These are phyloP conservation scores for Pseudopithomyces chartarum DNA, from an alignment of 2,329 filamentous ascomycete species.

Conservation along the genomic window DNA sequence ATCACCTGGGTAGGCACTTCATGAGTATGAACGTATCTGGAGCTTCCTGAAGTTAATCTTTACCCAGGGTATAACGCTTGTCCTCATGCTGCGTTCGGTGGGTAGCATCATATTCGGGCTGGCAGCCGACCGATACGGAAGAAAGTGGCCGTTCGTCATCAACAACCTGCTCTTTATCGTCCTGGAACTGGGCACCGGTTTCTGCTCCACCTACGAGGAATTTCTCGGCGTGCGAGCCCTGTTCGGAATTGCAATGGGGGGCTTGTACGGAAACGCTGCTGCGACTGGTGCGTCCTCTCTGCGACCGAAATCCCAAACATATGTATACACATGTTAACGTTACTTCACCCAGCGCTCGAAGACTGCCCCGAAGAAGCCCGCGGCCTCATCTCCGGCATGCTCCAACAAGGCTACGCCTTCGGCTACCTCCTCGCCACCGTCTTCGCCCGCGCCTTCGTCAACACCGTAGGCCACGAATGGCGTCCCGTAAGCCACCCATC, in stretches of 20 bases:
- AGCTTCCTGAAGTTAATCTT: not conserved
- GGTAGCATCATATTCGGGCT: constrained; percentile 63
- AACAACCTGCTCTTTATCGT: constrained; percentile 67
- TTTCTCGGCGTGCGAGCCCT: constrained; percentile 65
- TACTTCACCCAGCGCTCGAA: constrained; percentile 55
- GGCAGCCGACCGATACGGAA: constrained; percentile 58
- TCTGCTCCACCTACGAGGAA: constrained; percentile 61
- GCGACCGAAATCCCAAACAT: too few species aligned
- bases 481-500: constrained; percentile 56
- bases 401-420: constrained; percentile 68
- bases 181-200: constrained; percentile 65
- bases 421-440: constrained; percentile 66
- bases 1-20: constrained; percentile 57
- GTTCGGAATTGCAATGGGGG: constrained; percentile 69
- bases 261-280: constrained; percentile 65
- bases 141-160: constrained; percentile 63
- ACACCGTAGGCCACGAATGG: constrained; percentile 81
- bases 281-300: constrained; percentile 52
- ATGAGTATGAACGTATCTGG: not conserved
- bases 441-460: constrained; percentile 65
- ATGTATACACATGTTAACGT: too few species aligned
- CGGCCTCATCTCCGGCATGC: constrained; percentile 65
- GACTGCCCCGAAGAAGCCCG: constrained; percentile 64
- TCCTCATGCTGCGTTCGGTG: constrained; percentile 64
- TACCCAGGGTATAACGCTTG: constrained; percentile 46